phyloP scores from a whole-genome alignment of 768 basidiomycete species.

The Suillus lakei region DNA sequence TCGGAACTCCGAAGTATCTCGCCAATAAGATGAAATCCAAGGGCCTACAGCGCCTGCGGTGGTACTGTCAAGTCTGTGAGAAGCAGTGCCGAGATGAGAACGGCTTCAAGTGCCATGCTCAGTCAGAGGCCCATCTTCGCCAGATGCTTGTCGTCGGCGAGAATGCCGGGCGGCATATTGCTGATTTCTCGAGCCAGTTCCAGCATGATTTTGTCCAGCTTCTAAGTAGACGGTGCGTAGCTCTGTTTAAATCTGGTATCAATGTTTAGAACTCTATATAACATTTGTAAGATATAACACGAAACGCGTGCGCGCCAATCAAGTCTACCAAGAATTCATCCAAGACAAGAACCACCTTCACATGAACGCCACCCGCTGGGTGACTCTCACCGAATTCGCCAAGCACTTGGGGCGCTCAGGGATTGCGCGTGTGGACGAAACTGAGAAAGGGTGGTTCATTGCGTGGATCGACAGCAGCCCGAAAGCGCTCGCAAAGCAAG shows the following conservation, averaged over 20 bases:
- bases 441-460: conserved; percentile 98
- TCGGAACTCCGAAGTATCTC: conserved; percentile 86
- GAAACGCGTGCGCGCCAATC: conserved; percentile 92
- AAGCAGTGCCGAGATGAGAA: conserved; percentile 99
- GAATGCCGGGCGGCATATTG: conserved; percentile 89
- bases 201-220: conserved; percentile 92
- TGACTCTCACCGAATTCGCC: conserved; percentile 94
- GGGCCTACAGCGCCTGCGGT: conserved; percentile 91
- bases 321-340: conserved; percentile 98
- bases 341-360: conserved; percentile 92
- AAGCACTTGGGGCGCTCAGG: conserved; percentile 89
- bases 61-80: conserved; percentile 99
- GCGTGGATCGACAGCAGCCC: conserved; percentile 98
- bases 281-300: conserved; percentile 64
- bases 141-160: conserved; percentile 99
- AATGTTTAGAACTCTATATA: conserved; percentile 3
- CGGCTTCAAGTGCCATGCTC: conserved; percentile 95
- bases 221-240: conserved; percentile 78
- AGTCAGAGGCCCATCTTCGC: conserved; percentile 87
- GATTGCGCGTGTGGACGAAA: conserved; percentile 93
- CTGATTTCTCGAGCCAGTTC: conserved; percentile 87
- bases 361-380: conserved; percentile 99
- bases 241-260: not conserved
- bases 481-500: conserved; percentile 88
- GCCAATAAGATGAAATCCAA: conserved; percentile 99